Percentiles rank a stretch among this genome's conserved stretches.
phyloP scores from a whole-genome alignment of 2,329 filamentous ascomycete genomes.

The Penicillium crustosum region DNA sequence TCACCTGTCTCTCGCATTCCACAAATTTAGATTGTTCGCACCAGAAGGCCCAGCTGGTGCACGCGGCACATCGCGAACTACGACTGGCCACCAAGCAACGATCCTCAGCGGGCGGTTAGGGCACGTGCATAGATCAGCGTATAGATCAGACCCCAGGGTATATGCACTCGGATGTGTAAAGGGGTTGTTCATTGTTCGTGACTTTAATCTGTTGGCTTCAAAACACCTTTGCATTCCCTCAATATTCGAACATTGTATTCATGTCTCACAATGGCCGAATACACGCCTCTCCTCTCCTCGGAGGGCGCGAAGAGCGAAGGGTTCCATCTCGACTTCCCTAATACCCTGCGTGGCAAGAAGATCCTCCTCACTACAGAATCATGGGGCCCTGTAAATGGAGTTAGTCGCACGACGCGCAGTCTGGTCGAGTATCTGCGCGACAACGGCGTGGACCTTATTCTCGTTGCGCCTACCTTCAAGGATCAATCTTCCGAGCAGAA shows the following conservation, averaged over 20 bases:
- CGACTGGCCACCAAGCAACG: conserved; percentile 18
- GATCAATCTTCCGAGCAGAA: background rate
- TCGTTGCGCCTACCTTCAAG: conserved; percentile 57
- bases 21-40: background rate
- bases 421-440: conserved; percentile 65
- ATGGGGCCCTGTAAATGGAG: conserved; percentile 71
- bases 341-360: conserved; percentile 57
- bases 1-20: background rate
- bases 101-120: conserved; percentile 14
- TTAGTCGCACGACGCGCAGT: conserved; percentile 68
- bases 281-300: conserved; percentile 15
- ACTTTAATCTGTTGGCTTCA: background rate
- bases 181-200: background rate
- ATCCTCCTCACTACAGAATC: conserved; percentile 70
- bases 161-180: background rate
- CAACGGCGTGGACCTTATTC: conserved; percentile 64
- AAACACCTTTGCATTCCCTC: background rate
- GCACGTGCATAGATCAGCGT: conserved; percentile 15
- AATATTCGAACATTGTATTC: background rate
- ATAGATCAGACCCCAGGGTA: background rate
- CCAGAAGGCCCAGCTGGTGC: conserved; percentile 3
- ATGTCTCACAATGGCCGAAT: conserved; percentile 15
- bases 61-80: conserved; percentile 11
- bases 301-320: conserved; percentile 6
- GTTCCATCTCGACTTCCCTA: conserved; percentile 37